Conservation (phyloP, 306 rosid species). For the Castanospermum australe region DNA sequence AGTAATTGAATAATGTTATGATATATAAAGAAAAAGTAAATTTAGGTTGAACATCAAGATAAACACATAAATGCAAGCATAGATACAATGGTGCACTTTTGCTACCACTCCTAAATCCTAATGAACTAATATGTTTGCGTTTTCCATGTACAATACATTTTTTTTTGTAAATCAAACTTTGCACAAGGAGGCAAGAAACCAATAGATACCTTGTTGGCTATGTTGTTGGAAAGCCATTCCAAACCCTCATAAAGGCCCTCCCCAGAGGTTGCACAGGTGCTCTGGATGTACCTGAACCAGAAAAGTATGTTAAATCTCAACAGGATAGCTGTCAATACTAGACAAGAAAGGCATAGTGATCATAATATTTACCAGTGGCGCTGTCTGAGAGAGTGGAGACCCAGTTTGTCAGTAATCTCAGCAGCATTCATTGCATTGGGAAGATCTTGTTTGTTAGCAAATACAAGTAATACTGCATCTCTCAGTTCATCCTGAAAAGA, state of each 20-base stretch:
- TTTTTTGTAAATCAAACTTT: not conserved
- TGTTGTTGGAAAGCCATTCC: constrained; percentile 95
- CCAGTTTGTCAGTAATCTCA: constrained; percentile 88
- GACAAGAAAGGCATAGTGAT: not conserved
- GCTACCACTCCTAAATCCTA: not conserved
- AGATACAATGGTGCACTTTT: not conserved
- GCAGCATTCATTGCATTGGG: constrained; percentile 95
- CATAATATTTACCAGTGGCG: constrained; percentile 68
- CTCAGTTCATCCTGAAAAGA: constrained; percentile 72
- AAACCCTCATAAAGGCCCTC: constrained; percentile 88
- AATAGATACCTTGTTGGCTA: constrained; percentile 69
- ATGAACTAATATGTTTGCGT: not conserved
- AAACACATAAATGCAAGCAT: not conserved
- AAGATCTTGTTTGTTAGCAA: constrained; percentile 92
- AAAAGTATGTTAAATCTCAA: constrained; percentile 15
- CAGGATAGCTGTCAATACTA: not conserved
- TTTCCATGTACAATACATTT: not conserved
- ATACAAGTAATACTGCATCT: constrained; percentile 85
- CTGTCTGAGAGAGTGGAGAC: constrained; percentile 87
- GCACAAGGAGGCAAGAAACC: not conserved
- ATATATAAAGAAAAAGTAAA: not conserved
- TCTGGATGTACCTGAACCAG: constrained; percentile 77
- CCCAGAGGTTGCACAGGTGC: constrained; percentile 90
- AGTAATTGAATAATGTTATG: not conserved
- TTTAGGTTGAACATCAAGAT: not conserved